Evolutionary conservation across 2,329 filamentous ascomycete species (phyloP).

Genomic region (Exophiala spinifera): DNA sequence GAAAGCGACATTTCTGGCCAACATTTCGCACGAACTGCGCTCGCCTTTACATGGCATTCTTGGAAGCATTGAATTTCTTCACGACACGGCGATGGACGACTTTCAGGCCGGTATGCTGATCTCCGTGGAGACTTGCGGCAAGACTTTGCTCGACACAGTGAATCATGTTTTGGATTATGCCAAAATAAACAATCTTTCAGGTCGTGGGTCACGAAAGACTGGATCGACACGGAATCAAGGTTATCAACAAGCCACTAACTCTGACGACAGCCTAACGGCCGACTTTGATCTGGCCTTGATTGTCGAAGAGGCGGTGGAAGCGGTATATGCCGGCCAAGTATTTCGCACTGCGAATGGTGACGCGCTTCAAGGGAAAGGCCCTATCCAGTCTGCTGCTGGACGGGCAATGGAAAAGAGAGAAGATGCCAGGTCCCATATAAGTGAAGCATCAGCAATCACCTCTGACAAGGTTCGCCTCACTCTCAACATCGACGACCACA

Average conservation of each 20-base stretch:
- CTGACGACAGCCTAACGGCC: constrained; percentile 30
- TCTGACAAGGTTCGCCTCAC: constrained; percentile 35
- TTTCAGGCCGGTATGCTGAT: constrained; percentile 41
- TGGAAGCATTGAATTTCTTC: constrained; percentile 42
- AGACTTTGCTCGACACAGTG: constrained; percentile 44
- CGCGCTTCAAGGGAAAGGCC: constrained; percentile 13
- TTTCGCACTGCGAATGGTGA: constrained; percentile 24
- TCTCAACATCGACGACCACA: constrained; percentile 50
- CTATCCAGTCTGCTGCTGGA: constrained; percentile 11
- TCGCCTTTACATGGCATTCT: constrained; percentile 44
- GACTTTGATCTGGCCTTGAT: constrained; percentile 34
- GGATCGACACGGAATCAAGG: constrained; percentile 4
- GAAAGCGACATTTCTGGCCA: constrained; percentile 45
- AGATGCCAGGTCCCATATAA: constrained; percentile 8
- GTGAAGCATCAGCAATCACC: constrained; percentile 5
- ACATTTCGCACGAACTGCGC: constrained; percentile 45
- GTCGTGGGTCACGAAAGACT: not conserved
- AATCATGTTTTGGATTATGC: constrained; percentile 49
- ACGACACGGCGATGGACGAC: constrained; percentile 38
- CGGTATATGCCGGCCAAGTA: constrained; percentile 51
- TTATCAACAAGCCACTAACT: constrained; percentile 4
- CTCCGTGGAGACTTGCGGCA: constrained; percentile 42
- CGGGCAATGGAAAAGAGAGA: constrained; percentile 12
- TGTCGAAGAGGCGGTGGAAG: constrained; percentile 47
- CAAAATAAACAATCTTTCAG: constrained; percentile 48